Evolutionary conservation across 1,284 basidiomycete genomes (phyloP).

Genomic region (Phenoliferia sp.): DNA sequence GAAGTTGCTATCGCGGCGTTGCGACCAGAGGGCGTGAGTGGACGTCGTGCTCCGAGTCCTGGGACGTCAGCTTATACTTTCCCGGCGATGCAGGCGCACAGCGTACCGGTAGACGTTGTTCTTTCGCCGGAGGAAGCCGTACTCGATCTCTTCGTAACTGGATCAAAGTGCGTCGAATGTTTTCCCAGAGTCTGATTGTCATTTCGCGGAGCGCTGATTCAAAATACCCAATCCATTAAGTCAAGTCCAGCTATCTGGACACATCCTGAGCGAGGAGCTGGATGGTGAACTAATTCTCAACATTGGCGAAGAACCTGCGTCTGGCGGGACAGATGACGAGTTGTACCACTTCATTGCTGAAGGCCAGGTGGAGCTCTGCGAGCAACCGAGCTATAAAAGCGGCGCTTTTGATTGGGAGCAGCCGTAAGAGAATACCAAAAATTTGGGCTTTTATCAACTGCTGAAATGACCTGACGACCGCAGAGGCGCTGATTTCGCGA

Average conservation of each 20-base stretch:
- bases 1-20: neutral
- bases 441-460: neutral
- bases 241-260: neutral
- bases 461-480: neutral
- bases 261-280: no score
- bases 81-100: neutral
- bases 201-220: neutral
- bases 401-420: neutral
- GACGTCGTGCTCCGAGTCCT: neutral
- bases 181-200: no score
- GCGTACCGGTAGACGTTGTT: neutral
- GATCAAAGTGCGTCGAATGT: neutral
- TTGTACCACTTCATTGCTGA: neutral
- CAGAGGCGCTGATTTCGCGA: neutral
- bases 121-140: neutral
- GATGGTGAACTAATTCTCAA: no score
- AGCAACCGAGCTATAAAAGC: neutral
- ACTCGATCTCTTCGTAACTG: neutral
- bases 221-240: neutral
- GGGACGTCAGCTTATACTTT: neutral
- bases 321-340: neutral
- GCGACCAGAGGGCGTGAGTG: neutral
- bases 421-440: no score
- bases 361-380: neutral
- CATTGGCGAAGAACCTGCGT: neutral